These are phyloP conservation scores for Trichomonas tenax DNA, from an alignment of 208 protist species.

Conservation along the genomic window DNA sequence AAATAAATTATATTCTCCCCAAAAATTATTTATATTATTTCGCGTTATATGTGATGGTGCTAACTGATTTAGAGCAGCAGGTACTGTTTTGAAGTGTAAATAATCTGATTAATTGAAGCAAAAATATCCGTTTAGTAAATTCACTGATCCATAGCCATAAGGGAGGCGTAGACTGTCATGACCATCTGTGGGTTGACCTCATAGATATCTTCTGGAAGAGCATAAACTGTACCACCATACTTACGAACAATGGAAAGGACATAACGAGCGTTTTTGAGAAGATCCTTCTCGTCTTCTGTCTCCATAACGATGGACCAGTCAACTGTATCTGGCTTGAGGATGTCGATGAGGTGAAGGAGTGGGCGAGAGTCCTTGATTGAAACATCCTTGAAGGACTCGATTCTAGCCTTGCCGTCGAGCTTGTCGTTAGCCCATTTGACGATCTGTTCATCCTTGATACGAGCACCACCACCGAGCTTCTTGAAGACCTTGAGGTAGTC, in stretches of 20 bases:
- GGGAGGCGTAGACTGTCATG: background rate
- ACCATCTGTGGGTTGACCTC: constrained; percentile 44
- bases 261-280: constrained; percentile 29
- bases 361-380: background rate
- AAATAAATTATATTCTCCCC: too few relatives aligned
- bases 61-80: too few relatives aligned
- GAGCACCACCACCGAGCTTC: constrained; percentile 30
- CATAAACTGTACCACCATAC: constrained; percentile 41
- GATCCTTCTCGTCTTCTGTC: background rate
- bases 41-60: too few relatives aligned
- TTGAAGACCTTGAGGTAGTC: constrained; percentile 40
- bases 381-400: background rate
- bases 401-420: background rate
- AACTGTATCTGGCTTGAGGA: background rate
- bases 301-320: background rate
- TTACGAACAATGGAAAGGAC: constrained; percentile 42
- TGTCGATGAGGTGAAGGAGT: background rate
- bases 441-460: constrained; percentile 39
- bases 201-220: constrained; percentile 44
- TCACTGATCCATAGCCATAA: background rate
- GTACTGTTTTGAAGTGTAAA: too few relatives aligned
- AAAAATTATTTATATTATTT: too few relatives aligned
- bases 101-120: too few relatives aligned
- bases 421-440: constrained; percentile 45
- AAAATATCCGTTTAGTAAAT: too few relatives aligned